These are phyloP conservation scores for Geotrichum ghanense DNA, from an alignment of 805 yeast genomes.

Conservation along the genomic window DNA sequence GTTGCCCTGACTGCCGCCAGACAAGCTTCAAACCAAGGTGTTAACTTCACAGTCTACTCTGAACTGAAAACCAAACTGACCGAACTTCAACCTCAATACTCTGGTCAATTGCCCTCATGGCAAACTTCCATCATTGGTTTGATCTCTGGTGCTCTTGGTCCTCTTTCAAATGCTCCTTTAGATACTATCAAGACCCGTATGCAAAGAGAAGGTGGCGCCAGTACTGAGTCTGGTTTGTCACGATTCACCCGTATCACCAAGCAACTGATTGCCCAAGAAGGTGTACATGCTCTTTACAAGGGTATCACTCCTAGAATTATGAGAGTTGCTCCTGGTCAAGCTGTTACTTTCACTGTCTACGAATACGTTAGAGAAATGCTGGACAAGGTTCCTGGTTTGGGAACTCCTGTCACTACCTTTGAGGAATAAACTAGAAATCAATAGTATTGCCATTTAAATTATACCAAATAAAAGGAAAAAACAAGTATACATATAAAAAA, in stretches of 20 bases:
- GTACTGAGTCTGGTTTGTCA: constrained; percentile 54
- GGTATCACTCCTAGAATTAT: constrained; percentile 98
- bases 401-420: background rate
- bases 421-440: background rate
- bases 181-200: constrained; percentile 95
- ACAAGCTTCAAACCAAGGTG: constrained; percentile 98
- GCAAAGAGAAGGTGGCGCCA: constrained; percentile 71
- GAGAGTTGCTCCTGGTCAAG: constrained; percentile 99
- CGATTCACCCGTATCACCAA: constrained; percentile 73
- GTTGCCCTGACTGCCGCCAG: constrained; percentile 93
- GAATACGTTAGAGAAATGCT: constrained; percentile 70
- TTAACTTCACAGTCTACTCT: constrained; percentile 91
- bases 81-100: constrained; percentile 38
- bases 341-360: constrained; percentile 94
- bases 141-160: constrained; percentile 93
- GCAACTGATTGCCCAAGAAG: constrained; percentile 80
- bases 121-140: constrained; percentile 89
- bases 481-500: too few relatives aligned
- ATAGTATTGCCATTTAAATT: too few relatives aligned
- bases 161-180: constrained; percentile 92
- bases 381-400: constrained; percentile 25
- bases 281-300: constrained; percentile 77
- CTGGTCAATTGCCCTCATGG: constrained; percentile 71
- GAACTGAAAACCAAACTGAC: constrained; percentile 64
- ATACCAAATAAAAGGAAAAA: too few relatives aligned